phyloP scores from a whole-genome alignment of 164 flowering plant species.

The Pachysandra terminalis region DNA sequence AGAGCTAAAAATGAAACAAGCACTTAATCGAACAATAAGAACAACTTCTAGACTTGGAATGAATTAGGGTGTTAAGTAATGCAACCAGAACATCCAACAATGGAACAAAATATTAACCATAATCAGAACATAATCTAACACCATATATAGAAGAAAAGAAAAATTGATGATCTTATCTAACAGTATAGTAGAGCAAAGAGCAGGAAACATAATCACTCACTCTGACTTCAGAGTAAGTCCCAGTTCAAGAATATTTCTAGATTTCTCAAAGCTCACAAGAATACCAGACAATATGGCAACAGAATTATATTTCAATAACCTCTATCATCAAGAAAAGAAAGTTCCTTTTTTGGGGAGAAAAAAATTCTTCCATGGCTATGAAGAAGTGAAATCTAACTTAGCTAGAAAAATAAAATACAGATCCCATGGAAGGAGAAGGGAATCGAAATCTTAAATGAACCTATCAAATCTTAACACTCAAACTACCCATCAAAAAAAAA shows the following conservation, averaged over 20 bases:
- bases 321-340: not conserved
- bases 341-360: not conserved
- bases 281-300: not conserved
- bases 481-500: conserved; percentile 8
- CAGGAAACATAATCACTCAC: not conserved
- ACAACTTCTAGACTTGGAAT: not conserved
- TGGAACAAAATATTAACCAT: not conserved
- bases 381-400: not conserved
- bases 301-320: not conserved
- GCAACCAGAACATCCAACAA: not conserved
- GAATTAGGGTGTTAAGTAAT: not conserved
- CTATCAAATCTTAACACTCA: not conserved
- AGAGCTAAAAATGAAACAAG: not conserved
- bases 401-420: not conserved
- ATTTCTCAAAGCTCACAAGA: not conserved
- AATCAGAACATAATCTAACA: not conserved
- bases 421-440: not conserved
- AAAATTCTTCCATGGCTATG: not conserved
- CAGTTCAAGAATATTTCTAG: not conserved
- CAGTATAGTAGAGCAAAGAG: not conserved
- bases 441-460: conserved; percentile 4
- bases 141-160: not conserved
- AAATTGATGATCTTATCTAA: not conserved
- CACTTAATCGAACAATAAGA: not conserved
- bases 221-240: not conserved